Base-by-base conservation (phyloP, 805 yeast genomes). In the Kazachstania taianensis region DNA sequence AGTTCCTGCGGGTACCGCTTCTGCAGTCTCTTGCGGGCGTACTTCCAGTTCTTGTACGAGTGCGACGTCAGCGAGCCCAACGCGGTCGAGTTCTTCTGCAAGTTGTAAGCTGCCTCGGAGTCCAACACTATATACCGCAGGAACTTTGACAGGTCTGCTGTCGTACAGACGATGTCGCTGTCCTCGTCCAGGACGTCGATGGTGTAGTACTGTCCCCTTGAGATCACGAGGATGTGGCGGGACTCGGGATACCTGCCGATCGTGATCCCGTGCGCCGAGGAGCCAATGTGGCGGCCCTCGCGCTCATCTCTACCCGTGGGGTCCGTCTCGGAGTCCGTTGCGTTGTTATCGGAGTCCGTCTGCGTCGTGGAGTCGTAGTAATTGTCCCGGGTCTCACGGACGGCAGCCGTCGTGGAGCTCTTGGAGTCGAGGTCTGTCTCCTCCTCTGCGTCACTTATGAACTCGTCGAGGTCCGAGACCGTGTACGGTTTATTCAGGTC, bases 41-140 rank as follows among this genome's bases (percentile, higher is more conserved):
- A 68, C 35, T 84, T 82, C 96, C 96, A 86, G 39, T 79, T 66
- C 48, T 83, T 71, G 55, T 89, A 71, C 46, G 82, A 81, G 52
- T 86, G 94, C 1, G 96, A 81, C 3, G 95, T 85, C 44, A 86
- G 67, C 6, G 86, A 81, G 2, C 95, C 94, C 53, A 86, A 74
- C 3, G 94, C 83, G 5, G 65, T 56, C 5, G 52, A 40, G 26
- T 81, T 73, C 53, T 74, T 76, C 20, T 31, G 29, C 25, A 85
- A 82, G 34, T 75, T 67, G 36, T 73, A 79, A 16, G 67, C 62
- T 23, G 66, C 58, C 2, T 72, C 66, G 2, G 94, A 81, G 51
- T 84, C 94, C 12, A 69, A 67, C 28, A 83, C 61, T 28, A 86
- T 78, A 23, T 78, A 66, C 28, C 73, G 67, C 50, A 81, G 75